These are phyloP conservation scores for Tetracentron sinense DNA, from an alignment of 164 flowering plant genomes.

Conservation along the genomic window DNA sequence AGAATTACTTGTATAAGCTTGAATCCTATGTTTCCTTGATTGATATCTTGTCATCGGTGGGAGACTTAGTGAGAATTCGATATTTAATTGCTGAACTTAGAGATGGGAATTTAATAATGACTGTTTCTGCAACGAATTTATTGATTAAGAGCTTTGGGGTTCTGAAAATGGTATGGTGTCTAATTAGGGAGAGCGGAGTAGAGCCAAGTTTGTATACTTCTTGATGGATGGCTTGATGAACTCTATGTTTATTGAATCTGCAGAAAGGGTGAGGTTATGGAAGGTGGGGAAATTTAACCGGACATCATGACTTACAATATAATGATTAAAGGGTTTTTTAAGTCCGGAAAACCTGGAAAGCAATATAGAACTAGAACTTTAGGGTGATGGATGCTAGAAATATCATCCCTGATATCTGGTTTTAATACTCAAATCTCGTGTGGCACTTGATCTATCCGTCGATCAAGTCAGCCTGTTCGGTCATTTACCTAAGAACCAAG, in stretches of 20 bases:
- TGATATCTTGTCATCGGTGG: background rate
- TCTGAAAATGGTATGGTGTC: no score
- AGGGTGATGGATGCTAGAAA: constrained; percentile 58
- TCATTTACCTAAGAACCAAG: no score
- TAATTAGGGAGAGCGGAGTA: no score
- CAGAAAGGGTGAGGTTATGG: constrained; percentile 81
- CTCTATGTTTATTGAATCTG: constrained; percentile 66
- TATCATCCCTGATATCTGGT: constrained; percentile 67
- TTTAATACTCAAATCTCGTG: no score
- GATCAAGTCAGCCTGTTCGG: constrained; percentile 73
- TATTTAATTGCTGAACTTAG: no score
- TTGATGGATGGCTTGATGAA: constrained; percentile 83
- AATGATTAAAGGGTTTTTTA: constrained; percentile 66
- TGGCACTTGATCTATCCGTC: constrained; percentile 66
- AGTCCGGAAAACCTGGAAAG: no score
- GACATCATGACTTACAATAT: constrained; percentile 84
- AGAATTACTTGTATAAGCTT: no score
- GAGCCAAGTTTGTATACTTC: background rate
- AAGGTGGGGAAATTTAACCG: constrained; percentile 54
- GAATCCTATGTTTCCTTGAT: constrained; percentile 1
- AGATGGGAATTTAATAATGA: no score
- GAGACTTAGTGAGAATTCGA: no score
- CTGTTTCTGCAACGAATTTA: background rate
- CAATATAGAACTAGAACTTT: constrained; percentile 38
- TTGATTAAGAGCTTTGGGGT: no score